Evolutionary conservation across 106 monocot genomes (phyloP), one percentile per base, ranked within the genome.

Genomic region (Xerophyta viscosa): DNA sequence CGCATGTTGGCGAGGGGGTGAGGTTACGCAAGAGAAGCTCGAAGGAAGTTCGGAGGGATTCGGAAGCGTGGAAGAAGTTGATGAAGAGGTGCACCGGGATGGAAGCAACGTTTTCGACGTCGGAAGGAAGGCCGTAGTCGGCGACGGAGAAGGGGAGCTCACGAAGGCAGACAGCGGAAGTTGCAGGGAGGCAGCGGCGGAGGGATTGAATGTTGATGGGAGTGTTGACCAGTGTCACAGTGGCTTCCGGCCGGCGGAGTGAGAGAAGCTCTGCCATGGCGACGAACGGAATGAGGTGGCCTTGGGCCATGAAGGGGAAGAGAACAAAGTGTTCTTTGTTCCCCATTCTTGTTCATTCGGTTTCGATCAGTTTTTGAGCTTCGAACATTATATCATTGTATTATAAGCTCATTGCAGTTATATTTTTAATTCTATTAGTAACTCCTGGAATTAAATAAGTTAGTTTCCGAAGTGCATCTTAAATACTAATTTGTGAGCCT

Each of bases 301-400:
- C 77, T 42, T 77, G 71, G 0, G 77, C 71, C 71, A 71, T 43
- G 65, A 27, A 77, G 0, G 71, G 77, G 24, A 77, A 22, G 20
- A 77, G 3, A 1, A 76, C 25, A 11, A 64, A 53, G 69, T 69
- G 71, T n/a, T n/a, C n/a, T n/a, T n/a, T n/a, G n/a, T n/a, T n/a
- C n/a, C n/a, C n/a, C n/a, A n/a, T n/a, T n/a, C n/a, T n/a, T n/a
- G n/a, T n/a, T n/a, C n/a, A n/a, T n/a, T n/a, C n/a, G n/a, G n/a
- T n/a, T n/a, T n/a, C n/a, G n/a, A n/a, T n/a, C n/a, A n/a, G n/a
- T n/a, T n/a, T n/a, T n/a, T n/a, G n/a, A n/a, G n/a, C n/a, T n/a
- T n/a, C n/a, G n/a, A n/a, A n/a, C n/a, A n/a, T n/a, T n/a, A n/a
- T n/a, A n/a, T n/a, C n/a, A n/a, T n/a, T n/a, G n/a, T n/a, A n/a